These are phyloP conservation scores for Isabelozyma pseudorhagii DNA, from an alignment of 805 yeast species.

Conservation along the genomic window DNA sequence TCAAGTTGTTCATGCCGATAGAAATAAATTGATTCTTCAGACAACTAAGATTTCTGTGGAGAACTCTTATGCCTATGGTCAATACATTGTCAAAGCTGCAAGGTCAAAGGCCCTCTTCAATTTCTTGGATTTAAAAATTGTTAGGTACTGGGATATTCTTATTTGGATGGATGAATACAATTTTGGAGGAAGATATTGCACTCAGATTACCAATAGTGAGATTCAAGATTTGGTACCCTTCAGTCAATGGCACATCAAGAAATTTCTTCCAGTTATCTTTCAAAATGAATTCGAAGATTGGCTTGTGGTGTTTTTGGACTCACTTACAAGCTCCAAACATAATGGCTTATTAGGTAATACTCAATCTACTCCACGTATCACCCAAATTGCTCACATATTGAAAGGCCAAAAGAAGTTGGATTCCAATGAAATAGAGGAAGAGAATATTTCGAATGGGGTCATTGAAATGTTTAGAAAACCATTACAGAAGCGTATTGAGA, in stretches of 20 bases:
- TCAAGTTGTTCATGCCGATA: conserved; percentile 70
- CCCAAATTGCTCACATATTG: conserved; percentile 61
- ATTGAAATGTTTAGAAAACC: conserved; percentile 60
- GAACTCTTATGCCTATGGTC: conserved; percentile 87
- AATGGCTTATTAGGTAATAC: conserved; percentile 35
- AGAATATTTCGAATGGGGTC: conserved; percentile 37
- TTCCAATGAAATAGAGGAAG: conserved; percentile 30
- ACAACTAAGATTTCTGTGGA: conserved; percentile 79
- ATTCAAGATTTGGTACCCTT: conserved; percentile 46
- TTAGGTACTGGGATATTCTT: conserved; percentile 86
- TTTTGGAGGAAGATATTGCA: conserved; percentile 69
- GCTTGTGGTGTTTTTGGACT: conserved; percentile 73
- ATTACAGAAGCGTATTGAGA: conserved; percentile 61
- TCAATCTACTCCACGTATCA: conserved; percentile 55
- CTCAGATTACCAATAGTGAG: conserved; percentile 41
- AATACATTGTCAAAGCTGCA: conserved; percentile 73
- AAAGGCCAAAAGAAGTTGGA: conserved; percentile 40
- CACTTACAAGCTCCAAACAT: conserved; percentile 55
- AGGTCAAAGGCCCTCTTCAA: conserved; percentile 79
- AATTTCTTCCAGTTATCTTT: conserved; percentile 69
- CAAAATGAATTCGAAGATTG: conserved; percentile 87
- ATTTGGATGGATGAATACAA: conserved; percentile 94
- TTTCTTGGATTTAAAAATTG: conserved; percentile 70
- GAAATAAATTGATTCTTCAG: conserved; percentile 67
- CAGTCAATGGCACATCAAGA: conserved; percentile 75